A percentile compares a stretch with the other conserved stretches of the same genome.
Conservation (phyloP, 768 basidiomycete species). For the Mycena leptocephala region DNA sequence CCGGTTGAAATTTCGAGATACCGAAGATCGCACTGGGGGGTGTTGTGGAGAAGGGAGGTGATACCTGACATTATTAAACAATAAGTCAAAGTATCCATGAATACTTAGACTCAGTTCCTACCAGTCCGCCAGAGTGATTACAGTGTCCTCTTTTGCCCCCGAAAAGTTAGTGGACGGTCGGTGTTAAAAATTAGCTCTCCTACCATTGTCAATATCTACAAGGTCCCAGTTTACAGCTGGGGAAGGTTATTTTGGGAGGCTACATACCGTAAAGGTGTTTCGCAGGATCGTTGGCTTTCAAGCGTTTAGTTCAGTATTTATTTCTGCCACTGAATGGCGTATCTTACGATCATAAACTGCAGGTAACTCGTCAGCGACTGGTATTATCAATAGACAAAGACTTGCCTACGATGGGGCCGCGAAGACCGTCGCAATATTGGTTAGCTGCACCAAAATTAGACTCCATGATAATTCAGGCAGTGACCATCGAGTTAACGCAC, state of each 20-base stretch:
- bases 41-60: no score
- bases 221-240: no score
- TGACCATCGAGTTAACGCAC: constrained; percentile 35
- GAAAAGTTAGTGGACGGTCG: no score
- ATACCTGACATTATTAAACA: constrained; percentile 20
- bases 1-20: no score
- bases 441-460: constrained; percentile 56
- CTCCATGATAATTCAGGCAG: background rate
- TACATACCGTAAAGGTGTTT: no score
- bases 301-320: constrained; percentile 56
- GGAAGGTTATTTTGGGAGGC: no score
- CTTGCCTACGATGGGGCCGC: constrained; percentile 67
- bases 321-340: constrained; percentile 58
- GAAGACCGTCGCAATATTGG: constrained; percentile 73
- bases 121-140: constrained; percentile 67
- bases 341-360: constrained; percentile 59
- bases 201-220: background rate
- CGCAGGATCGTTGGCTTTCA: no score
- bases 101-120: no score
- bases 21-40: no score
- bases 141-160: no score
- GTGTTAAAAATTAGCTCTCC: constrained; percentile 42
- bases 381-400: no score
- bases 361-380: no score
- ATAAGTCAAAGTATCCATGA: background rate